Percentiles rank a stretch among this genome's conserved stretches.
Conservation (phyloP, 192 early-diverging fungal genomes). For the Coemansia guatemalensis region DNA sequence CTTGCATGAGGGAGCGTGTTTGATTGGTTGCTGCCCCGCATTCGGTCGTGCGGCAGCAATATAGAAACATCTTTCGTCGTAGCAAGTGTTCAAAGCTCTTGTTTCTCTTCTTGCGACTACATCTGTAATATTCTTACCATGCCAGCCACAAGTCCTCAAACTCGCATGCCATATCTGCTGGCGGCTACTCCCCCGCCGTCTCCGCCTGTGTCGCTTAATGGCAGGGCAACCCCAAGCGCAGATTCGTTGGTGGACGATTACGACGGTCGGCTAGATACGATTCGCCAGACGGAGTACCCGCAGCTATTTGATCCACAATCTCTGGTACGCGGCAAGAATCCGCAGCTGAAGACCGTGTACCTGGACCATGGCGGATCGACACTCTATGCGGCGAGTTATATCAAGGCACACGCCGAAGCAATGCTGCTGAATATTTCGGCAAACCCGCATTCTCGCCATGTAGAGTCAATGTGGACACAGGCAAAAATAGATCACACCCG, state of each 20-base stretch:
- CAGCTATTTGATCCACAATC: conserved; percentile 42
- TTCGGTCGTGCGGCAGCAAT: too few relatives aligned
- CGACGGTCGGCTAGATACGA: conserved; percentile 44
- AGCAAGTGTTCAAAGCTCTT: neutral
- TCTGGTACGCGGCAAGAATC: neutral
- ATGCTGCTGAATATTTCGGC: conserved; percentile 56
- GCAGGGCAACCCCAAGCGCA: neutral
- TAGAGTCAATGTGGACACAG: conserved; percentile 56
- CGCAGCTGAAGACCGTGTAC: conserved; percentile 55
- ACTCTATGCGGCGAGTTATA: conserved; percentile 47
- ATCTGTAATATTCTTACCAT: neutral
- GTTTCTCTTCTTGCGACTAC: neutral
- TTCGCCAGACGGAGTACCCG: conserved; percentile 59
- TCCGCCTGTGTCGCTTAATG: neutral
- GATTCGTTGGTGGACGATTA: conserved; percentile 35
- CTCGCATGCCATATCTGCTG: neutral
- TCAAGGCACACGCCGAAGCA: conserved; percentile 46
- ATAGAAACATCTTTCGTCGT: neutral
- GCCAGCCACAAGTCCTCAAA: neutral
- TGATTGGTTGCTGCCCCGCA: neutral
- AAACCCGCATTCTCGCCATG: conserved; percentile 68
- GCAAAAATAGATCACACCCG: conserved; percentile 56
- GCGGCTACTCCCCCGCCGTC: conserved; percentile 13
- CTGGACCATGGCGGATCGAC: conserved; percentile 70
- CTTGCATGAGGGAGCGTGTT: neutral